phyloP scores from a whole-genome alignment of 2,329 filamentous ascomycete species.

The Paracoccidioides brasiliensis region DNA sequence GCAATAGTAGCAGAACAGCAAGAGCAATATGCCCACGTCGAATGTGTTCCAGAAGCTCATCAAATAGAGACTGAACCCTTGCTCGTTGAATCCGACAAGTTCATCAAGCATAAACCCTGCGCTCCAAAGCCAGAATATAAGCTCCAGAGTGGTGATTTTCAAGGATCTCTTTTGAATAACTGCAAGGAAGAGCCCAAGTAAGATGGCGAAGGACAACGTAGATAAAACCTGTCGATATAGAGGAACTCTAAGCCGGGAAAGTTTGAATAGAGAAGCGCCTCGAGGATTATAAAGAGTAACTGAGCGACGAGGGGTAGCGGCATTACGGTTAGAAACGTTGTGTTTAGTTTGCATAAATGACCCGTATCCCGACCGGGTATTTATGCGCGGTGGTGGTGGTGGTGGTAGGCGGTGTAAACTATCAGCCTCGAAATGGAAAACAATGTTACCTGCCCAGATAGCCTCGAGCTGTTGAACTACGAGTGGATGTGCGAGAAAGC shows the following conservation, averaged over 20 bases:
- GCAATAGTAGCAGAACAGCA: constrained; percentile 80
- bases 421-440: constrained; percentile 83
- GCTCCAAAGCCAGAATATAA: constrained; percentile 96
- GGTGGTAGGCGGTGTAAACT: constrained; percentile 56
- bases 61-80: constrained; percentile 90
- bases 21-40: constrained; percentile 73
- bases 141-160: constrained; percentile 69
- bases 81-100: constrained; percentile 89
- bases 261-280: constrained; percentile 80
- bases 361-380: constrained; percentile 15
- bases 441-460: constrained; percentile 91
- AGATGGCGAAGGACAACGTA: constrained; percentile 70
- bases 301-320: constrained; percentile 43
- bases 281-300: constrained; percentile 82
- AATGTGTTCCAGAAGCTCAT: constrained; percentile 98
- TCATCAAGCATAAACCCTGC: constrained; percentile 95
- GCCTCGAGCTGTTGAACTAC: constrained; percentile 92
- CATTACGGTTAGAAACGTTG: constrained; percentile 11
- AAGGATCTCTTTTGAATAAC: constrained; percentile 64
- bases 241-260: constrained; percentile 79
- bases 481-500: constrained; percentile 79
- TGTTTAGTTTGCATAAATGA: constrained; percentile 5
- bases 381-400: constrained; percentile 8
- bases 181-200: constrained; percentile 74
- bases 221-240: constrained; percentile 85